Conservation (phyloP, 495 filamentous ascomycete genomes). For the Cairneyella variabilis region DNA sequence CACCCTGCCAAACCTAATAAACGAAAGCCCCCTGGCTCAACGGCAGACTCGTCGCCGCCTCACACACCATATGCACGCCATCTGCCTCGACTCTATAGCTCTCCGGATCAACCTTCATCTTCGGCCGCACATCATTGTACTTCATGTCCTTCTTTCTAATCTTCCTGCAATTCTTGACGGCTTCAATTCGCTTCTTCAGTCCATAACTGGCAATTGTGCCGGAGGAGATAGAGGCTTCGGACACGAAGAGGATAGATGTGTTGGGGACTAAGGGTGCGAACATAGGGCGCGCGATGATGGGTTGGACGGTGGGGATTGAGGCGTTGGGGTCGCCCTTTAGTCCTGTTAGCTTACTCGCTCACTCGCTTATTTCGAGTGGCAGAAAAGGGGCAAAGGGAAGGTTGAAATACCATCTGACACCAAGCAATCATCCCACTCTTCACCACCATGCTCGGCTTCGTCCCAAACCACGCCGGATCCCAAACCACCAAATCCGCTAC, state of each 20-base stretch:
- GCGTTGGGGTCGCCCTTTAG: conserved; percentile 93
- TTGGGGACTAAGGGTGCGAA: conserved; percentile 71
- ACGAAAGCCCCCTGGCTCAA: conserved; percentile 79
- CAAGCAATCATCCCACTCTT: conserved; percentile 89
- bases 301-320: conserved; percentile 87
- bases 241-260: conserved; percentile 81
- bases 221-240: conserved; percentile 59
- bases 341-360: too few relatives aligned
- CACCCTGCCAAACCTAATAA: conserved; percentile 43
- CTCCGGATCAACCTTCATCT: conserved; percentile 93
- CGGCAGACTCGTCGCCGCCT: conserved; percentile 69
- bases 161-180: conserved; percentile 73
- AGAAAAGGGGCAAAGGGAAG: too few relatives aligned
- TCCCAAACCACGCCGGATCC: conserved; percentile 81
- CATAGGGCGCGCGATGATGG: conserved; percentile 82
- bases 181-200: conserved; percentile 75
- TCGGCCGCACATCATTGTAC: conserved; percentile 82
- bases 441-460: conserved; percentile 77
- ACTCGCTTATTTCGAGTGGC: too few relatives aligned
- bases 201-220: conserved; percentile 67
- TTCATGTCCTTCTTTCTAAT: conserved; percentile 93
- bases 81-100: conserved; percentile 89
- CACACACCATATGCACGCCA: conserved; percentile 68
- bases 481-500: conserved; percentile 89
- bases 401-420: conserved; percentile 70